These are phyloP conservation scores for Erucastrum elatum DNA, from an alignment of 345 rosid genomes.

Conservation along the genomic window DNA sequence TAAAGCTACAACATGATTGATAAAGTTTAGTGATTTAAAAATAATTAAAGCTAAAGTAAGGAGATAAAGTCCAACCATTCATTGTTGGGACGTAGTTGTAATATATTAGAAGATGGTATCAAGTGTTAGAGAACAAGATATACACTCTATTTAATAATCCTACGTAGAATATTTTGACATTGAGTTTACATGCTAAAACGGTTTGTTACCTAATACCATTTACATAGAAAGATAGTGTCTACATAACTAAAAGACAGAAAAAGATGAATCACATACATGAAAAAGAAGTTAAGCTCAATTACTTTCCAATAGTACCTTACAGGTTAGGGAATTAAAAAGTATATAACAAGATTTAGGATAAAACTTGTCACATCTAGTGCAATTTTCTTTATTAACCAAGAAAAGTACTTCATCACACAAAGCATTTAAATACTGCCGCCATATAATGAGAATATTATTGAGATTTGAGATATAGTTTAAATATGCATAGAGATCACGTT, in stretches of 20 bases:
- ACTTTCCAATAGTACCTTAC: conserved; percentile 25
- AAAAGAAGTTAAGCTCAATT: conserved; percentile 9
- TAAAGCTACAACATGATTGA: too few relatives aligned
- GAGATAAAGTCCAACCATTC: too few relatives aligned
- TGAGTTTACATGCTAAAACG: conserved; percentile 8
- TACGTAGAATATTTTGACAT: background rate
- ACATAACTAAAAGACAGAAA: conserved; percentile 2
- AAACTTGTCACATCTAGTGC: conserved; percentile 28
- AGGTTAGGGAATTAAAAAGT: conserved; percentile 14
- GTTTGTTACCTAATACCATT: conserved; percentile 12
- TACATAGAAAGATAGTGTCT: conserved; percentile 20
- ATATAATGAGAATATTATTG: background rate
- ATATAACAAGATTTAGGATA: conserved; percentile 26
- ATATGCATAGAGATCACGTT: conserved; percentile 30
- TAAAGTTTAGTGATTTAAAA: too few relatives aligned
- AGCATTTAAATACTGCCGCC: conserved; percentile 31
- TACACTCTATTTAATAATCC: background rate
- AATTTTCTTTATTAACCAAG: background rate
- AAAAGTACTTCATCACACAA: conserved; percentile 18
- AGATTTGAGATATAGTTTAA: conserved; percentile 26
- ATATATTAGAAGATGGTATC: background rate
- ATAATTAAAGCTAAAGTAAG: too few relatives aligned
- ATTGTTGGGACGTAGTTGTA: background rate
- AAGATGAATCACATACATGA: conserved; percentile 19
- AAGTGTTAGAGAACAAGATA: background rate